Base-by-base conservation (phyloP, 352 stramenopile genomes). In the Globisporangium heterothallicum region DNA sequence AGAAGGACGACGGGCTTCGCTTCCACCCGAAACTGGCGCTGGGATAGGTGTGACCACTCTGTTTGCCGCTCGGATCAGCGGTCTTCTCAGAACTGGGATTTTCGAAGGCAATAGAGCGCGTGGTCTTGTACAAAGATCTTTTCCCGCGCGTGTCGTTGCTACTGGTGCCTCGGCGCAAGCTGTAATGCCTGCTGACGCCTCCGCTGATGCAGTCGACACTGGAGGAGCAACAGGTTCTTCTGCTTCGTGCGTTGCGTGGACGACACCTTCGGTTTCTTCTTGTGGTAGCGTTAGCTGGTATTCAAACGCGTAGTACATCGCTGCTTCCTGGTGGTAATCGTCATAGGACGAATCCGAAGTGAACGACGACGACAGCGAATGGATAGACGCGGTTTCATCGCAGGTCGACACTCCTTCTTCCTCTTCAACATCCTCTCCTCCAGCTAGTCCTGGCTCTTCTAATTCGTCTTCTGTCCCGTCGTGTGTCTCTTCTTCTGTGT, bases 341-440 rank as follows among this genome's bases (percentile, higher is more conserved):
- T 61, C 54, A 19, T 27, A 61, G 10, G 54, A 61, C 12, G 16
- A 45, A 26, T 61, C 46, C 3, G 45, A 55, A 38, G 41, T 38
- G 18, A 55, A 56, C 22, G 54, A 61, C 54, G 46, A 56, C 46
- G 46, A 50, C 45, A 55, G 54, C 46, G 54, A 61, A 30, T 40
- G 18, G 29, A 56, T 56, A 22, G 54, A 61, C 46, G 38, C 54
- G 6, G 54, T 61, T 16, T 61, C 54, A 29, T 56, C 54, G 40
- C 48, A 56, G 13, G 54, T 61, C 46, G 48, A 50, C 14, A 51
- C 16, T 19, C 49, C 46, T 30, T 53, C 29, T 7, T 51, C 42
- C 12, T 58, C 42, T 1, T 56, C 38, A 13, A 14, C 18, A 9
- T 48, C 46, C 3, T 54, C 48, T 27, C 22, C 19, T 53, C 34